A percentile compares a stretch with the other conserved stretches of the same genome.
phyloP scores from a whole-genome alignment of 352 stramenopile species.

The Phytophthora constricta region DNA sequence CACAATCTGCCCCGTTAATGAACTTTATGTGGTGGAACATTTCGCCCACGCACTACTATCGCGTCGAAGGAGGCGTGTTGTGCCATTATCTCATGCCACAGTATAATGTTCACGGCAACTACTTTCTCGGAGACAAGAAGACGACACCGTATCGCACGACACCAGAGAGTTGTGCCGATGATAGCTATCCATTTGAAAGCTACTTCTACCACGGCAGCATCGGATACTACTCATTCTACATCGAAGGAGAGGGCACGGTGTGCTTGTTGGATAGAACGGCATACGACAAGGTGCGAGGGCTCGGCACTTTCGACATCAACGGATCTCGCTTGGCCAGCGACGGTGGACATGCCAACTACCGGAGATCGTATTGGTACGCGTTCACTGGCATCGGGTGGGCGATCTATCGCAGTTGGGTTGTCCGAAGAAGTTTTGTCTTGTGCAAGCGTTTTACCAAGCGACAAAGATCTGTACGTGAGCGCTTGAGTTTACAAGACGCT shows the following conservation, averaged over 20 bases:
- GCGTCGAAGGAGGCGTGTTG: background rate
- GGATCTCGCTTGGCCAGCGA: background rate
- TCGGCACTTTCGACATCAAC: conserved; percentile 14
- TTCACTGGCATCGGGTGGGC: background rate
- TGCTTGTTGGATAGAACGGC: conserved; percentile 6
- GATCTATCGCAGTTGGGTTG: conserved; percentile 9
- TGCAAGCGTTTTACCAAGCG: conserved; percentile 1
- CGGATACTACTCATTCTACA: conserved; percentile 22
- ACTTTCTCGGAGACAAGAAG: conserved; percentile 1
- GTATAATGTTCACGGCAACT: conserved; percentile 18
- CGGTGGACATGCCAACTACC: background rate
- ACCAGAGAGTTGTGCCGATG: background rate
- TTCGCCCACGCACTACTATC: conserved; percentile 11
- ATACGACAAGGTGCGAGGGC: conserved; percentile 10
- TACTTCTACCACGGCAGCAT: conserved; percentile 21
- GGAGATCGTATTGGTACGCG: conserved; percentile 14
- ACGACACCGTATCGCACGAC: conserved; percentile 1
- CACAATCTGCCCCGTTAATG: background rate
- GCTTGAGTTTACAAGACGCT: conserved; percentile 2
- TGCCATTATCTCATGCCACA: conserved; percentile 24
- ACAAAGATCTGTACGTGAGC: background rate
- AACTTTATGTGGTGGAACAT: conserved; percentile 17
- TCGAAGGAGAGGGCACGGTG: conserved; percentile 8
- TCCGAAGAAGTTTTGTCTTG: conserved; percentile 10
- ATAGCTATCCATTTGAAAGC: conserved; percentile 14